phyloP scores from a whole-genome alignment of 2,329 filamentous ascomycete species.

The Fragosphaeria purpurea region DNA sequence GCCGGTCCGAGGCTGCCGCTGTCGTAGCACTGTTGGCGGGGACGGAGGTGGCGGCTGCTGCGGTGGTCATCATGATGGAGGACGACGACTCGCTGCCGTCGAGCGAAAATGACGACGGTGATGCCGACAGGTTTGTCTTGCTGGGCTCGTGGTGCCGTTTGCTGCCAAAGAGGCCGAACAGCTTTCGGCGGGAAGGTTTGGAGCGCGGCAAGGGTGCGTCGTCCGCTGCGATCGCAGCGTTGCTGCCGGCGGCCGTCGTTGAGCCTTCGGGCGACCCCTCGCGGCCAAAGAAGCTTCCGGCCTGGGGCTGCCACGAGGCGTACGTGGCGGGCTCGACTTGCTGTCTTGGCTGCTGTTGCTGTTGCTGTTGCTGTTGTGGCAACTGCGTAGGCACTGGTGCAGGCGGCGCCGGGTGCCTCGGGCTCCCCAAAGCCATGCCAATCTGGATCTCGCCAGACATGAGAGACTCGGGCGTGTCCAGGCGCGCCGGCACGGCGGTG shows the following conservation, averaged over 20 bases:
- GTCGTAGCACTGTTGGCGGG: not conserved
- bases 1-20: conserved; percentile 5
- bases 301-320: not conserved
- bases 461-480: conserved; percentile 33
- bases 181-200: conserved; percentile 47
- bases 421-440: conserved; percentile 67
- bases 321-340: conserved; percentile 7
- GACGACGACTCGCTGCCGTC: conserved; percentile 15
- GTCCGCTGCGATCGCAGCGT: not conserved
- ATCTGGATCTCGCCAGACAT: conserved; percentile 43
- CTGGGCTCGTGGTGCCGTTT: conserved; percentile 28
- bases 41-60: not conserved
- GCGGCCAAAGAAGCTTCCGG: too few species aligned
- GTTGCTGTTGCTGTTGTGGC: not conserved
- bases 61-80: conserved; percentile 9
- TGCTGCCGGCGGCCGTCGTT: not conserved
- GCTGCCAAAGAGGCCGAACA: conserved; percentile 44
- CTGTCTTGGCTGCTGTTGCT: conserved; percentile 11
- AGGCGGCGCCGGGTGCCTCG: conserved; percentile 37
- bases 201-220: conserved; percentile 24
- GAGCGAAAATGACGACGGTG: not conserved
- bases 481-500: conserved; percentile 25
- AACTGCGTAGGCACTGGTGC: conserved; percentile 19
- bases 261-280: not conserved
- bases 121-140: not conserved